Conservation (phyloP, 2,329 filamentous ascomycete species). For the Lecanicillium sp. region DNA sequence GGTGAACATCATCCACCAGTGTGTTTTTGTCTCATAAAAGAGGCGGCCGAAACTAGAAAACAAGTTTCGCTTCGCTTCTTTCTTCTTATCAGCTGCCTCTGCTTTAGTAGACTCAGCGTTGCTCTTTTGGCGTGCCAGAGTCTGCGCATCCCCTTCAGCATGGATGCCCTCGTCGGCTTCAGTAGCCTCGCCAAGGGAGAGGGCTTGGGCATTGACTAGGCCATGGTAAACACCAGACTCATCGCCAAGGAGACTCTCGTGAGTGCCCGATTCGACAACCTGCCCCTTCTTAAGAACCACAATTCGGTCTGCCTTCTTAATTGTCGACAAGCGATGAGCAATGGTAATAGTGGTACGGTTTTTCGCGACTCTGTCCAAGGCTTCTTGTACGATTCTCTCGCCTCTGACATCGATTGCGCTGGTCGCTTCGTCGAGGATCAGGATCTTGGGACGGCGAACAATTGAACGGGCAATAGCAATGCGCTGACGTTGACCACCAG, state of each 20-base stretch:
- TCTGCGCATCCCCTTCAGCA: conserved; percentile 35
- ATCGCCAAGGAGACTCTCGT: conserved; percentile 57
- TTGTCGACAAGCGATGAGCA: conserved; percentile 65
- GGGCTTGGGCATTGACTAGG: conserved; percentile 56
- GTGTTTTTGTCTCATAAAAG: conserved; percentile 44
- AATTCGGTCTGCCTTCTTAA: conserved; percentile 71
- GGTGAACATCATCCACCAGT: conserved; percentile 41
- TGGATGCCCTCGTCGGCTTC: conserved; percentile 26
- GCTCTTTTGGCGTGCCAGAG: conserved; percentile 39
- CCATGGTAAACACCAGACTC: conserved; percentile 56
- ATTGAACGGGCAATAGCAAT: conserved; percentile 72
- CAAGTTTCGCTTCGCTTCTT: conserved; percentile 33
- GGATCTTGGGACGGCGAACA: conserved; percentile 59
- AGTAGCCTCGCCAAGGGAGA: conserved; percentile 40
- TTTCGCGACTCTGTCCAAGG: conserved; percentile 47
- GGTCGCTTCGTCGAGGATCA: conserved; percentile 72
- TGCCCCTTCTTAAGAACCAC: conserved; percentile 65
- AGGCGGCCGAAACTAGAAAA: conserved; percentile 46
- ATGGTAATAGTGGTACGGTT: conserved; percentile 65
- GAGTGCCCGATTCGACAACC: conserved; percentile 66
- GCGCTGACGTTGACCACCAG: conserved; percentile 79
- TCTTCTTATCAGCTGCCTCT: conserved; percentile 19
- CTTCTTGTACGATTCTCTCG: conserved; percentile 54
- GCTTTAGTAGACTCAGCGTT: conserved; percentile 27
- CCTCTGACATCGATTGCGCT: conserved; percentile 51